Base-by-base conservation (phyloP, 192 early-diverging fungal genomes). In the Linnemannia schmuckeri region DNA sequence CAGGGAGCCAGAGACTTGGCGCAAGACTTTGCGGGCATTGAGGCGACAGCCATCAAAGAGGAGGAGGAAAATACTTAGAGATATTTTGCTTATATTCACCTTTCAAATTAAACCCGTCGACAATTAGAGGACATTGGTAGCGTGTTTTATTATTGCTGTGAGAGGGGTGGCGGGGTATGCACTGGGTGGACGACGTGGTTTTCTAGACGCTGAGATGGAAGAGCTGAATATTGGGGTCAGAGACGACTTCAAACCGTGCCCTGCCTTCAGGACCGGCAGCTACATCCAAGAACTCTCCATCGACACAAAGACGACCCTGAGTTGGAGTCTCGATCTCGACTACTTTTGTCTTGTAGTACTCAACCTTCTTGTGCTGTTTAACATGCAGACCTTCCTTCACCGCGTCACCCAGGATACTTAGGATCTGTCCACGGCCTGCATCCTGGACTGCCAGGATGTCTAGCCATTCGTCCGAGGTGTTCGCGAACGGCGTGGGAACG, bases 261-360 rank as follows among this genome's bases (percentile, higher is more conserved):
- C 79, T 74, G 35, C 84, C 84, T 7, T 72, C 27, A 0, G 69
- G 20, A 17, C 83, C 83, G 12, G 66, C 69, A 27, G 41, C 52
- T 3, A 86, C 27, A n/a, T 80, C 70, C 46, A 86, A 35, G 24
- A 86, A 81, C 76, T 92, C 91, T 22, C 91, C 91, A 77, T 92
- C 91, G 27, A 92, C 52, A 54, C 91, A 92, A 27, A 92, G 55
- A 35, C 89, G 82, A 0, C 84, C 80, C 1, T 55, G 54, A 17
- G 81, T 35, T 41, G 87, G 54, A 3, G 88, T 82, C 37, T 88
- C 87, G 33, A 92, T 63, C 40, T 89, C 57, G 1, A 90, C 57
- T 4, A 68, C 85, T 10, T 83, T 83, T 1, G 85, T 74, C 52
- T 92, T 92, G 79, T 82, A 89, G 42, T 92, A 92, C 13, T 90